phyloP scores from a whole-genome alignment of 1,284 basidiomycete species.

The Cryptococcus hybrid region DNA sequence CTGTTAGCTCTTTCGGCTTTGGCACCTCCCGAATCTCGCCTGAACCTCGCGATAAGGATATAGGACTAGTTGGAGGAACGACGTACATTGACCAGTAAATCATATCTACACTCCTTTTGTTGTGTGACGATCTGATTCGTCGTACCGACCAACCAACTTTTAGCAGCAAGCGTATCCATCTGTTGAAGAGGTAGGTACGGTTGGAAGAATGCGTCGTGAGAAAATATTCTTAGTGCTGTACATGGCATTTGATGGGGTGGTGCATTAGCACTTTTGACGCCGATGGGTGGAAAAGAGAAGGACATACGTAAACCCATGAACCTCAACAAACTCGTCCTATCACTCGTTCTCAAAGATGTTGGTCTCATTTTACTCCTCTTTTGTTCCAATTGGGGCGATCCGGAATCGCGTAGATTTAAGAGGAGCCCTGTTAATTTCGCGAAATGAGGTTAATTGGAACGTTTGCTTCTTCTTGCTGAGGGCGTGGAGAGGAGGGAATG shows the following conservation, averaged over 20 bases:
- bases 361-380: constrained; percentile 61
- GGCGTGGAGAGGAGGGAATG: background rate
- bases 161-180: constrained; percentile 78
- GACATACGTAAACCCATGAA: constrained; percentile 87
- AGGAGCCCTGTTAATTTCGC: constrained; percentile 61
- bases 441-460: background rate
- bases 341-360: constrained; percentile 81
- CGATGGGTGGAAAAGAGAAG: background rate
- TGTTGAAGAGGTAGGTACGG: constrained; percentile 97
- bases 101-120: constrained; percentile 76
- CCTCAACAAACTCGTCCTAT: constrained; percentile 83
- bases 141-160: constrained; percentile 79
- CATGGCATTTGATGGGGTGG: background rate
- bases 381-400: constrained; percentile 78
- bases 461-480: background rate
- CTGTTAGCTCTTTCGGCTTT: background rate
- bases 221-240: constrained; percentile 59
- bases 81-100: constrained; percentile 84
- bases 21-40: too few relatives aligned
- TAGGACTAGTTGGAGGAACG: background rate
- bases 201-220: constrained; percentile 94
- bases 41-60: background rate
- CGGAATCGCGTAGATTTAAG: constrained; percentile 84
- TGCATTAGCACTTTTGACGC: background rate
- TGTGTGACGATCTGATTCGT: constrained; percentile 96